Conservation (phyloP, 2,329 filamentous ascomycete genomes). For the Hypoxylon sp. region DNA sequence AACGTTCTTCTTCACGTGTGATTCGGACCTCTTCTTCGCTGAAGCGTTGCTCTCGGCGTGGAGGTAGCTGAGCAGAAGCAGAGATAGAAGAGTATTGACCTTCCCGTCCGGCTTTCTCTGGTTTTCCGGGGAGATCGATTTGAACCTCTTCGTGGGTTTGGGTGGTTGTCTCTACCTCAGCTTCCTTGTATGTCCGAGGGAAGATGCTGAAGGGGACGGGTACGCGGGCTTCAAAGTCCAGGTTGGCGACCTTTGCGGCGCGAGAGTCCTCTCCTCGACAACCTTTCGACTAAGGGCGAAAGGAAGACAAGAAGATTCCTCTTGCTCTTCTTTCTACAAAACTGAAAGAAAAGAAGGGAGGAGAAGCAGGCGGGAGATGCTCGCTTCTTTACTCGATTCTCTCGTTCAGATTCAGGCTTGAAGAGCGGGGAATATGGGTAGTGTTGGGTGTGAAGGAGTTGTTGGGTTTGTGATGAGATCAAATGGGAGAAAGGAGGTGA, state of each 20-base stretch:
- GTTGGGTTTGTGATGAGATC: constrained; percentile 48
- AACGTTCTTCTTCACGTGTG: constrained; percentile 82
- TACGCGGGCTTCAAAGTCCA: constrained; percentile 99
- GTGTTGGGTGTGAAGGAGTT: constrained; percentile 52
- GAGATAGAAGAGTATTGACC: constrained; percentile 87
- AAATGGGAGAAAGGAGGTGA: constrained; percentile 53
- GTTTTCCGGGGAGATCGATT: constrained; percentile 76
- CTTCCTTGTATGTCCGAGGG: constrained; percentile 93
- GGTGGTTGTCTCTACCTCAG: constrained; percentile 67
- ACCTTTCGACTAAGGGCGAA: constrained; percentile 66
- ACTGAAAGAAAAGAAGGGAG: constrained; percentile 59
- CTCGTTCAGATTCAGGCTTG: constrained; percentile 53
- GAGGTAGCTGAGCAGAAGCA: constrained; percentile 74
- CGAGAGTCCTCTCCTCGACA: constrained; percentile 63
- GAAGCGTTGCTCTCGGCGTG: constrained; percentile 74
- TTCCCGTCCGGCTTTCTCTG: constrained; percentile 95
- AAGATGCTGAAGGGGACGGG: constrained; percentile 99
- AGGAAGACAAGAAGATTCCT: constrained; percentile 77
- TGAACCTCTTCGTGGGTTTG: constrained; percentile 90
- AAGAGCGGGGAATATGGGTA: constrained; percentile 56
- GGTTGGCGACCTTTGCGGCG: constrained; percentile 85
- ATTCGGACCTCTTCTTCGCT: constrained; percentile 88
- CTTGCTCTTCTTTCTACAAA: constrained; percentile 72
- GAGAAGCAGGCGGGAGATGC: constrained; percentile 55
- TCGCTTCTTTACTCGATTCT: constrained; percentile 56